Base-by-base conservation (phyloP, 257 asterid species). In the Orobanche coerulescens region DNA sequence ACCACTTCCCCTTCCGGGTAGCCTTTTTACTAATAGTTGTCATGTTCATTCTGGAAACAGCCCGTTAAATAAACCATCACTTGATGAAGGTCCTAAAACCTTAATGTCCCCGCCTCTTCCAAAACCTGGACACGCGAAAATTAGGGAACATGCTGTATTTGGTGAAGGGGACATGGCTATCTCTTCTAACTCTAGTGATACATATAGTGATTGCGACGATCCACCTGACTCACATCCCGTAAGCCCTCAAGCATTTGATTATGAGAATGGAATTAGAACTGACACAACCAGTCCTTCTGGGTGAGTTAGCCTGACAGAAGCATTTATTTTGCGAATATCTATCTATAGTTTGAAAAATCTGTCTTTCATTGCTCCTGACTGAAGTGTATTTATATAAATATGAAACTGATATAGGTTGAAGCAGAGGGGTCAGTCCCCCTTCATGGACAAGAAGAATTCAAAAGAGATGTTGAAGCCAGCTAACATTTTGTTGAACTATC, bases 221-320 rank as follows among this genome's bases (percentile, higher is more conserved):
- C 74, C 67, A 19, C 61, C 63, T 63, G 74, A 76, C 39, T 71
- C 79, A 25, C 76, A 43, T 58, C 76, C 69, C 22, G 62, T 68
- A 36, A 78, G 84, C 62, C 87, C 84, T 20, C 79, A 73, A 56
- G 70, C 77, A 51, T 78, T 74, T 67, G 82, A 78, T 55, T 74
- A 54, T 63, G 78, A 71, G 46, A 75, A 57, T 31, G 82, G 80
- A 63, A 55, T 56, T 30, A 78, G 66, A 75, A 61, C 80, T 39
- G 71, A 76, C 61, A 55, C 73, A 28, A 65, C 72, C 62, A 78
- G 79, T 76, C 84, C 88, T 61, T 61, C 76, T 53, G 73, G 79
- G 87, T 81, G 50, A 66, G 78, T 66, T 55, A 31, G 52, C 39
- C 31, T 60, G 20, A 4, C 6, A 5, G 19, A 24, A 28, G 16